Evolutionary conservation across 176 grass and related monocot species (phyloP).

Genomic region (Phoenix dactylifera): DNA sequence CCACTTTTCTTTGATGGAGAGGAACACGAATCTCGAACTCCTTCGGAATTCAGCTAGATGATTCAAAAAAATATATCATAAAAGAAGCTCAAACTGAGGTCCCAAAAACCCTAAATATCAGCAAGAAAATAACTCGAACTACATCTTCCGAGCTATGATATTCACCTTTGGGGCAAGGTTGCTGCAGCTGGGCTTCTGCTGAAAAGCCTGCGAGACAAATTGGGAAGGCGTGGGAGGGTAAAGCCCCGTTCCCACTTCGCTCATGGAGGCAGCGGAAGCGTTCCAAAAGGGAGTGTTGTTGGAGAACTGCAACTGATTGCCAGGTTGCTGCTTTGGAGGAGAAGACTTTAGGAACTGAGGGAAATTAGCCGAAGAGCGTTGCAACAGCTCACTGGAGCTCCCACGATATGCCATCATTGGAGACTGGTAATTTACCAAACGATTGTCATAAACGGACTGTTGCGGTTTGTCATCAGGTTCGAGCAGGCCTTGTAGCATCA

Average conservation of each 20-base stretch:
- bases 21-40: slow-evolving; percentile 5
- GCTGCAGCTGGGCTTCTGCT: not conserved
- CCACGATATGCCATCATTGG: not conserved
- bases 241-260: not conserved
- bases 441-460: not conserved
- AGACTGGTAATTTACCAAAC: not conserved
- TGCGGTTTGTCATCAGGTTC: not conserved
- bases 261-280: not conserved
- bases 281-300: slow-evolving; percentile 9
- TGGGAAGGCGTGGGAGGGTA: not conserved
- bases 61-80: not conserved
- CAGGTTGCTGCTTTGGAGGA: not conserved
- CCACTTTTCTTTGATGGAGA: slow-evolving; percentile 2
- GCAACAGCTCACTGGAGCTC: not conserved
- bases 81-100: not conserved
- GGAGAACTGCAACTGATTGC: slow-evolving; percentile 1
- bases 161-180: not conserved
- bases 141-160: no score
- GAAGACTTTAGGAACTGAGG: slow-evolving; percentile 8
- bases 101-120: slow-evolving; percentile 6
- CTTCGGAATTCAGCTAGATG: not conserved
- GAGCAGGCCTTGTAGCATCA: not conserved
- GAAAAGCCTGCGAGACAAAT: not conserved
- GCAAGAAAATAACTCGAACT: not conserved
- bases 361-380: slow-evolving; percentile 3